Base-by-base conservation (phyloP, 331 rosid genomes). In the Cydonia oblonga region DNA sequence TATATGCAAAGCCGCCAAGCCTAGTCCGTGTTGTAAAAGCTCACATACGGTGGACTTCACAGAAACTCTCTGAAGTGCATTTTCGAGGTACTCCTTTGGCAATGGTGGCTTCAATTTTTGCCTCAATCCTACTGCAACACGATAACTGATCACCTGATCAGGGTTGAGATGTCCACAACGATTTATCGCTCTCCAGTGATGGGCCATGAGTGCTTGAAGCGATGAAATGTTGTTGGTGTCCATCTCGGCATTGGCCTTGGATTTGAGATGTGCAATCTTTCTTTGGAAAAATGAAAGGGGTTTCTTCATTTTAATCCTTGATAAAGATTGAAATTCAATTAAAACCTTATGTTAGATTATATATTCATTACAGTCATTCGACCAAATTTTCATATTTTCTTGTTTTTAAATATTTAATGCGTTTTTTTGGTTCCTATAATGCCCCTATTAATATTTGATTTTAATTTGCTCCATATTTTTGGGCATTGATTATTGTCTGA, bases 101-200 rank as follows among this genome's bases (percentile, higher is more conserved):
- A 80, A 52, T 22, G 44, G 59, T 0, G 80, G 67, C 4, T 51
- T 15, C 65, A 71, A n/a, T 66, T 72, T 58, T 2, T 19, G 42
- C 9, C 81, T 70, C 46, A 67, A 6, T 8, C 58, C 69, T 19
- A 76, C 28, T 0, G 38, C 30, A 1, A 71, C 2, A 2, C 11
- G 5, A 46, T 54, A 80, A 2, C 2, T 8, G 9, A 58, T 70
- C 11, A n/a, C 51, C 42, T 66, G 42, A 3, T 12, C 58, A 1
- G 33, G 8, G 6, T 70, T 30, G 9, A 70, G 62, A 44, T 18
- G 3, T 10, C 71, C 68, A 66, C 19, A 18, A 1, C 68, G 81
- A 2, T 66, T 80, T 49, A 76, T 16, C 15, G 73, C 72, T 30
- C 62, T 22, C 84, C 84, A 76, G n/a, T 65, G 59, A 46, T 75